Conservation (phyloP, 345 rosid species). For the Gossypioides kirkii region DNA sequence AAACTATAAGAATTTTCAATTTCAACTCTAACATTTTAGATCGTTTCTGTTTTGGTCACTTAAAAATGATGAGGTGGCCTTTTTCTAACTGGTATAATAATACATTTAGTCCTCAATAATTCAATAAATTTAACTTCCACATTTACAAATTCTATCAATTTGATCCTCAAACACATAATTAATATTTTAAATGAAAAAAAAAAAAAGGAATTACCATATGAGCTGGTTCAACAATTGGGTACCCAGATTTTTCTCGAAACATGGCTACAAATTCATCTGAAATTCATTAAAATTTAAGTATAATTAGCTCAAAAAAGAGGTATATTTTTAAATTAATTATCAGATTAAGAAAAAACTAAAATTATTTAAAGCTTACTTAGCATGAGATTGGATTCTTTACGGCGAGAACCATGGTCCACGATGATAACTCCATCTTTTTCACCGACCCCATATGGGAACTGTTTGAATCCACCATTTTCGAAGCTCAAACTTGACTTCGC, state of each 20-base stretch:
- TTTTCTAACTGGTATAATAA: too few species aligned
- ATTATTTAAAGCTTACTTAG: constrained; percentile 41
- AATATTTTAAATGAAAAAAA: not conserved
- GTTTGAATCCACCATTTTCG: constrained; percentile 26
- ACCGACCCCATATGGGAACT: constrained; percentile 29
- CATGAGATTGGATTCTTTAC: constrained; percentile 81
- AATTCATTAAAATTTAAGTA: constrained; percentile 20
- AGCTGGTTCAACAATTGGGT: constrained; percentile 83
- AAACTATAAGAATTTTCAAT: too few species aligned
- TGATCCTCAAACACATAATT: too few species aligned
- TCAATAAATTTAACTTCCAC: too few species aligned
- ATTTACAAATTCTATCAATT: too few species aligned
- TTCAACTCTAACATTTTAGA: too few species aligned
- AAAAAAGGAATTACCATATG: constrained; percentile 61
- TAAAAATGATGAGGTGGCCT: too few species aligned
- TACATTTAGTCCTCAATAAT: too few species aligned
- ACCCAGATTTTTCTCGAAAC: constrained; percentile 72
- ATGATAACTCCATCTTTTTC: constrained; percentile 69
- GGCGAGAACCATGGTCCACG: constrained; percentile 95
- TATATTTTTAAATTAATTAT: not conserved
- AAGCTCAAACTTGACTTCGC: constrained; percentile 25
- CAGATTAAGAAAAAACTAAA: not conserved
- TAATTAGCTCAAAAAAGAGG: not conserved
- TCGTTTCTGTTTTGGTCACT: too few species aligned
- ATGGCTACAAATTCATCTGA: constrained; percentile 85